Evolutionary conservation across 768 basidiomycete genomes (phyloP).

Genomic region (Trametes maxima): DNA sequence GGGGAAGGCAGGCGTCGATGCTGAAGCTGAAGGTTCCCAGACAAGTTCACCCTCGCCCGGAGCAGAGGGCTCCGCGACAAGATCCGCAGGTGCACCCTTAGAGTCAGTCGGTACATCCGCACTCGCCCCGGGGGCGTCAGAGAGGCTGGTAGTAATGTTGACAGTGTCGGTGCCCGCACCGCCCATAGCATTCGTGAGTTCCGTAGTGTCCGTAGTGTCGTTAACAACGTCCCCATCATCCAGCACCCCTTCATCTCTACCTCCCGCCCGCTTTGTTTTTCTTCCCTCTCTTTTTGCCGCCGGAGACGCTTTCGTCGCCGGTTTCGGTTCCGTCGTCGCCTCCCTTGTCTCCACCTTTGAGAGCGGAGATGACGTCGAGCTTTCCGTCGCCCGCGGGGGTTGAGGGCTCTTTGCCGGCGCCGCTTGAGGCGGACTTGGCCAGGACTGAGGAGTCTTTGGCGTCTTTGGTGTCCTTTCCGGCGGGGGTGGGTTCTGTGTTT

Average conservation of each 20-base stretch:
- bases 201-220: slow-evolving; percentile 22
- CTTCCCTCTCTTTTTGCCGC: background rate
- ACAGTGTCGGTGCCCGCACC: slow-evolving; percentile 21
- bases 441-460: slow-evolving; percentile 14
- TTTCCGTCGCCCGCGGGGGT: slow-evolving; percentile 17
- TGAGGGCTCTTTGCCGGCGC: slow-evolving; percentile 7
- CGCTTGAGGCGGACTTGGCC: slow-evolving; percentile 8
- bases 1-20: background rate
- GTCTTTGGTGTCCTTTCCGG: slow-evolving; percentile 15
- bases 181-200: slow-evolving; percentile 21
- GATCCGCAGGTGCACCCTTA: no score
- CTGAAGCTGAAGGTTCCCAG: background rate
- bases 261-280: background rate
- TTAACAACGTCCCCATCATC: slow-evolving; percentile 9
- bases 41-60: background rate
- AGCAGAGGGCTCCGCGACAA: background rate
- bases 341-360: slow-evolving; percentile 12
- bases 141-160: background rate
- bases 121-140: background rate
- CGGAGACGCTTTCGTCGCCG: slow-evolving; percentile 15
- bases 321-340: slow-evolving; percentile 20
- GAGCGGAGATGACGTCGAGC: slow-evolving; percentile 6
- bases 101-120: background rate
- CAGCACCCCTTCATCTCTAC: background rate
- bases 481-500: slow-evolving; percentile 4